phyloP scores from a whole-genome alignment of 306 rosid genomes.

The Fragaria ananassa region DNA sequence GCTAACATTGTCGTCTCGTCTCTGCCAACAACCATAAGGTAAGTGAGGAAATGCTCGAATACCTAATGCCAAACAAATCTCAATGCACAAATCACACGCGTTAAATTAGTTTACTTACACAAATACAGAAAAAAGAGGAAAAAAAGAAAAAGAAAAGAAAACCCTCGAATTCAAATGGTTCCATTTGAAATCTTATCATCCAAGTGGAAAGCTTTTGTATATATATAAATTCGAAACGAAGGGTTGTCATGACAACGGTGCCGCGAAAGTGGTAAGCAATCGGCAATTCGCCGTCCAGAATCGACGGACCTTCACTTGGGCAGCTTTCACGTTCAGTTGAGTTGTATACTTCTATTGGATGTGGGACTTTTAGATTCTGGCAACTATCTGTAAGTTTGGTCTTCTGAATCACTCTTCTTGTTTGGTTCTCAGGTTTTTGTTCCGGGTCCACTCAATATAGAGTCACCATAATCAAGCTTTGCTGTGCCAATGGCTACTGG shows the following conservation, averaged over 20 bases:
- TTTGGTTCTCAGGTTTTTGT: neutral
- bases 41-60: no score
- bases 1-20: no score
- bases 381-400: neutral
- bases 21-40: no score
- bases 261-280: neutral
- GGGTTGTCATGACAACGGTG: neutral
- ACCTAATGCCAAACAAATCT: no score
- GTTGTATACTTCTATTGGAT: neutral
- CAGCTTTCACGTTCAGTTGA: neutral
- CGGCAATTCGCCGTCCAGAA: no score
- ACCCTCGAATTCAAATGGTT: neutral
- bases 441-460: neutral
- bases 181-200: conserved; percentile 1
- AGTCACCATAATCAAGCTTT: neutral
- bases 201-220: neutral
- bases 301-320: neutral
- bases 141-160: neutral
- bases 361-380: neutral
- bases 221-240: neutral
- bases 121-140: no score
- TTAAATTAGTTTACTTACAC: no score
- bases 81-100: no score
- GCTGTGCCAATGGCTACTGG: conserved; percentile 9
- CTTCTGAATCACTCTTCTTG: neutral